Evolutionary conservation across 176 grass and related monocot species (phyloP).

Genomic region (Saccharum spontaneum): DNA sequence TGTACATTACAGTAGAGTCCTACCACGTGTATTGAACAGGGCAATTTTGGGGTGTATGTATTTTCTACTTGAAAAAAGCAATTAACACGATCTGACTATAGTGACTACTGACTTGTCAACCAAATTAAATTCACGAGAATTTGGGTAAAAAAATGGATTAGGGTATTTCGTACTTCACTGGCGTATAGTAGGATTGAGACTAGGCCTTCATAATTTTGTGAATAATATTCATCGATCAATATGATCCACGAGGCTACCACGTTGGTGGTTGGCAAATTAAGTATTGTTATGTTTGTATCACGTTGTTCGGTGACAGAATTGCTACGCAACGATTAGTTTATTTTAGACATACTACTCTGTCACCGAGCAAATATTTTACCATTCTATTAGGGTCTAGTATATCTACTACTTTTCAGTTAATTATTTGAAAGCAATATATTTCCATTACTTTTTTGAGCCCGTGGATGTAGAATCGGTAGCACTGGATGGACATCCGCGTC

Average conservation of each 20-base stretch:
- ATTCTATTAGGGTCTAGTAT: too few relatives aligned
- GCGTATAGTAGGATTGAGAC: too few relatives aligned
- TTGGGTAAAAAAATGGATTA: neutral
- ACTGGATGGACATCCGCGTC: too few relatives aligned
- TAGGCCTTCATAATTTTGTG: neutral
- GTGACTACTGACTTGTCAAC: neutral
- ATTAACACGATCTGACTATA: slow-evolving; percentile 9
- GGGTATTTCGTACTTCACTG: neutral
- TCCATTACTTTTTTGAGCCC: neutral
- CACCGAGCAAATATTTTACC: neutral
- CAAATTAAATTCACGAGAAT: neutral
- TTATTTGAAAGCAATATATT: neutral
- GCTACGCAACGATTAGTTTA: neutral
- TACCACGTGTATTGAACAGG: neutral
- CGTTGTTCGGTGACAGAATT: neutral
- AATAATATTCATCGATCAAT: neutral
- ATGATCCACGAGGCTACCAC: neutral
- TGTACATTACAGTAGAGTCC: slow-evolving; percentile 42
- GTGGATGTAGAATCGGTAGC: neutral
- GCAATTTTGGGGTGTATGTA: slow-evolving; percentile 29
- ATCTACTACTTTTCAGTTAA: too few relatives aligned
- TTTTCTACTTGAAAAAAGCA: neutral
- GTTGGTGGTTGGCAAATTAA: neutral
- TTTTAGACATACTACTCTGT: neutral
- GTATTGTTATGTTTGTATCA: neutral